Evolutionary conservation across 495 filamentous ascomycete species (phyloP).

Genomic region (Aspergillus leporis): DNA sequence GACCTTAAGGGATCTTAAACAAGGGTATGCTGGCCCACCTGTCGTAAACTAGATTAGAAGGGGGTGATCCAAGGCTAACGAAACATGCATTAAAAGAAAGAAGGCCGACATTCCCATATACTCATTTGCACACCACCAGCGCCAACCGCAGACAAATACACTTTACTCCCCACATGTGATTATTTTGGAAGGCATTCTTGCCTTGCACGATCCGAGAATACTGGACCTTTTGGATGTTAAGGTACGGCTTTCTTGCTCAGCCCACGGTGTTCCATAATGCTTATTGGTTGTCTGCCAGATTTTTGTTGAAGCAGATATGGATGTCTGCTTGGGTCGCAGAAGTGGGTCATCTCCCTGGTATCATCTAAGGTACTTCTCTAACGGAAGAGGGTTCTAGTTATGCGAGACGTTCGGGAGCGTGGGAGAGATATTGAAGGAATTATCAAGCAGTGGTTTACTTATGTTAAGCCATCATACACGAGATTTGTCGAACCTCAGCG

Average conservation of each 20-base stretch:
- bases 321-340: constrained; percentile 89
- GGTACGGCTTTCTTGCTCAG: constrained; percentile 42
- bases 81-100: constrained; percentile 56
- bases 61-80: constrained; percentile 2
- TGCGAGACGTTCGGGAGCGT: constrained; percentile 82
- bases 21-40: constrained; percentile 66
- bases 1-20: constrained; percentile 78
- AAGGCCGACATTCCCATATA: constrained; percentile 92
- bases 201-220: constrained; percentile 83
- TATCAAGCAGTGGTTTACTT: constrained; percentile 96
- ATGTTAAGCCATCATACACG: constrained; percentile 94
- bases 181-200: constrained; percentile 94
- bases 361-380: constrained; percentile 3
- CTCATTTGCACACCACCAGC: constrained; percentile 90
- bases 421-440: constrained; percentile 89
- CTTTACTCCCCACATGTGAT: constrained; percentile 97
- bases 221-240: constrained; percentile 89
- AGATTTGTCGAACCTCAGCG: constrained; percentile 88
- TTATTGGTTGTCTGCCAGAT: constrained; percentile 55
- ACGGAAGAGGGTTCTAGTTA: constrained; percentile 53
- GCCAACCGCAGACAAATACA: constrained; percentile 72
- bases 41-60: background rate
- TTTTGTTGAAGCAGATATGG: constrained; percentile 93
- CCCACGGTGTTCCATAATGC: constrained; percentile 5
- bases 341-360: constrained; percentile 52